phyloP scores from a whole-genome alignment of 371 early-diverging fungal genomes.

The Dentiscutata heterogama region DNA sequence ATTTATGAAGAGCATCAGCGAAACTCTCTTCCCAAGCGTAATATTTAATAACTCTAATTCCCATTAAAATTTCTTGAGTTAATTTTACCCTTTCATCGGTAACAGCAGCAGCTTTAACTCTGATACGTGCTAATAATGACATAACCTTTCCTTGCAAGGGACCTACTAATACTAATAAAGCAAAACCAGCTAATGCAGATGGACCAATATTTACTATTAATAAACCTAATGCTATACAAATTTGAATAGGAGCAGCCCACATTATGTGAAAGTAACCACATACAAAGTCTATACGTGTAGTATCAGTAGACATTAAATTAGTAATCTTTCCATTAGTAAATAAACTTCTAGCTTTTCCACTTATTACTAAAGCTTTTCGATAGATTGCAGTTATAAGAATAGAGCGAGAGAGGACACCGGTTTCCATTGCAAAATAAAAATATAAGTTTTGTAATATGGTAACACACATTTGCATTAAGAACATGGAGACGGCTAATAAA shows the following conservation, averaged over 20 bases:
- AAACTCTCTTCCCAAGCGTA: conserved; percentile 69
- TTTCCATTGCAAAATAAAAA: conserved; percentile 53
- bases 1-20: conserved; percentile 57
- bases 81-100: conserved; percentile 57
- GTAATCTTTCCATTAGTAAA: conserved; percentile 74
- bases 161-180: conserved; percentile 53
- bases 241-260: conserved; percentile 60
- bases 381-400: conserved; percentile 67
- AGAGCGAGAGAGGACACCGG: conserved; percentile 61
- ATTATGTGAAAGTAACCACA: conserved; percentile 60
- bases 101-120: conserved; percentile 53
- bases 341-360: conserved; percentile 51
- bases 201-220: conserved; percentile 62
- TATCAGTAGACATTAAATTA: conserved; percentile 82
- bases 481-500: conserved; percentile 50
- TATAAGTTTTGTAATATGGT: conserved; percentile 52
- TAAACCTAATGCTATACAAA: conserved; percentile 59
- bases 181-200: conserved; percentile 66
- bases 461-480: conserved; percentile 51
- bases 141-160: conserved; percentile 54
- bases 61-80: conserved; percentile 56
- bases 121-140: conserved; percentile 49
- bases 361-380: conserved; percentile 57
- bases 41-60: conserved; percentile 62
- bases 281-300: conserved; percentile 60